Conservation (phyloP, 2,329 filamentous ascomycete species). For the Xenosphaeropsis pyriputrescens region DNA sequence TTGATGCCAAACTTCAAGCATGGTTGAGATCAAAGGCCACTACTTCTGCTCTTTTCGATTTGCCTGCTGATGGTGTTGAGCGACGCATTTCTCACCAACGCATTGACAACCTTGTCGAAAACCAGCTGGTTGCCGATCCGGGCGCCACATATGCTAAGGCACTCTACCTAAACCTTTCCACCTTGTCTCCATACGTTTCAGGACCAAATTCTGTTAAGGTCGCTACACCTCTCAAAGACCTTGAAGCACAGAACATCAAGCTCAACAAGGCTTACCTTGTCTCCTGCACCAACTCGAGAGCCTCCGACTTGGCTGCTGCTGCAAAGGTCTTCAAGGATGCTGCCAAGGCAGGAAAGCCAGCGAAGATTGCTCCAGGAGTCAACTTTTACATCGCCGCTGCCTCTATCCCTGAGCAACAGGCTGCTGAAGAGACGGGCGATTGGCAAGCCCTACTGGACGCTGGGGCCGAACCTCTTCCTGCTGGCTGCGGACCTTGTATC, state of each 20-base stretch:
- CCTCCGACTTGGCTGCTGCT: constrained; percentile 68
- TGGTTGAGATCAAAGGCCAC: constrained; percentile 74
- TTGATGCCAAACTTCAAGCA: constrained; percentile 53
- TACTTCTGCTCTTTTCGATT: constrained; percentile 43
- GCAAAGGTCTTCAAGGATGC: constrained; percentile 77
- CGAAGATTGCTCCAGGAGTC: constrained; percentile 62
- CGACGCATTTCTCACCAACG: constrained; percentile 56
- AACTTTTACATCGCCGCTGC: constrained; percentile 85
- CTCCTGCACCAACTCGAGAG: constrained; percentile 76
- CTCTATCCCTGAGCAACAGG: constrained; percentile 60
- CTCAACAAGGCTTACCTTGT: constrained; percentile 79
- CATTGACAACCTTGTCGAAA: constrained; percentile 57
- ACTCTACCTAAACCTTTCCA: constrained; percentile 69
- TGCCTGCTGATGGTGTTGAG: constrained; percentile 27
- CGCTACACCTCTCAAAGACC: constrained; percentile 59
- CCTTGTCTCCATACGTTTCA: constrained; percentile 69
- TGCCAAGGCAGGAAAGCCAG: constrained; percentile 42
- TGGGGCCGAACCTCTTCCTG: constrained; percentile 56
- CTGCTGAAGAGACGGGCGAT: constrained; percentile 66
- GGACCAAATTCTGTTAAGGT: constrained; percentile 89
- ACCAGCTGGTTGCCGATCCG: constrained; percentile 55
- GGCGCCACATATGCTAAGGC: constrained; percentile 73
- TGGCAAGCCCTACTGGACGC: constrained; percentile 75
- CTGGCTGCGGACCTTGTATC: constrained; percentile 76
- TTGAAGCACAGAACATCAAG: constrained; percentile 60